These are phyloP conservation scores for Cytospora leucostoma DNA, from an alignment of 2,329 filamentous ascomycete genomes.

Conservation along the genomic window DNA sequence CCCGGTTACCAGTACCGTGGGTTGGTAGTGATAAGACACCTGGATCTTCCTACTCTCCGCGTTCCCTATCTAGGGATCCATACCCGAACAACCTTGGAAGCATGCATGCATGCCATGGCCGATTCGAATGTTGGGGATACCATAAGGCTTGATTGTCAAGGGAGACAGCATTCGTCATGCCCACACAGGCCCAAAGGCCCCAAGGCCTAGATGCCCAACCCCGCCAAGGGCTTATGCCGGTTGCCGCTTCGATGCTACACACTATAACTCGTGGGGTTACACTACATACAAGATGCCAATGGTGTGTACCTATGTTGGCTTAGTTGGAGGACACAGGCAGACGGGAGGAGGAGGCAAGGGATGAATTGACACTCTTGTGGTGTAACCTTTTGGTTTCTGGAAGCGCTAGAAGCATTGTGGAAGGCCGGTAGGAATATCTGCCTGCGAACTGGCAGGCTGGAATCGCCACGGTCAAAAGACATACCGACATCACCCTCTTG, in stretches of 20 bases:
- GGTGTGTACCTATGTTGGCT: not conserved
- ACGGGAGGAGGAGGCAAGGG: not conserved
- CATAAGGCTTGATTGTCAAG: too few species aligned
- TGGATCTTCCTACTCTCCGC: too few species aligned
- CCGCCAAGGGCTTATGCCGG: not conserved
- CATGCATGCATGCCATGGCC: too few species aligned
- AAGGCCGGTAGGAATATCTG: conserved; percentile 22
- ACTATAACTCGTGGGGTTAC: not conserved
- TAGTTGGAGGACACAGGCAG: too few species aligned
- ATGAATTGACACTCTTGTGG: conserved; percentile 3
- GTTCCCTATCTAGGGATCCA: too few species aligned
- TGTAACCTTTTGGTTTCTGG: not conserved
- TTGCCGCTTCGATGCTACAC: not conserved
- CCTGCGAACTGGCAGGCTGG: not conserved
- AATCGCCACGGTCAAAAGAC: not conserved
- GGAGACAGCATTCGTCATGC: too few species aligned
- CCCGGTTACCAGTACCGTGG: too few species aligned
- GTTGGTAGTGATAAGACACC: too few species aligned
- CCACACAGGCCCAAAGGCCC: too few species aligned
- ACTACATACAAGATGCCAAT: not conserved
- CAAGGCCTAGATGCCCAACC: not conserved
- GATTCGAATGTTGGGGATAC: too few species aligned
- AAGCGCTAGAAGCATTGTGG: conserved; percentile 23
- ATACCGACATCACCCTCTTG: not conserved
- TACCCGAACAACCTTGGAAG: too few species aligned